Percentiles rank a stretch among this genome's conserved stretches.
phyloP scores from a whole-genome alignment of 2,329 filamentous ascomycete species.

The Huntiella abstrusa region DNA sequence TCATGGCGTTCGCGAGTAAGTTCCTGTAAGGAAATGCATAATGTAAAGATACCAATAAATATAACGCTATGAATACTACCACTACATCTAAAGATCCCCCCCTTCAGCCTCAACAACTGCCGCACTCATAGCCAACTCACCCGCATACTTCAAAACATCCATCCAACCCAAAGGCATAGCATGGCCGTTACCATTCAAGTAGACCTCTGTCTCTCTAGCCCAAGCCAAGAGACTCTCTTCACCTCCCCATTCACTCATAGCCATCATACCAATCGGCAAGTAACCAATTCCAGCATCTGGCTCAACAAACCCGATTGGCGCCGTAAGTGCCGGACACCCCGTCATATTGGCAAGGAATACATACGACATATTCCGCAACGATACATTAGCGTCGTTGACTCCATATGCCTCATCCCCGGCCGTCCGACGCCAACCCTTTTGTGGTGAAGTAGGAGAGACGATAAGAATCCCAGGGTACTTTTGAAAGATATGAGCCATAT shows the following conservation, averaged over 20 bases:
- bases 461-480: constrained; percentile 58
- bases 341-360: constrained; percentile 70
- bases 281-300: constrained; percentile 36
- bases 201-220: constrained; percentile 37
- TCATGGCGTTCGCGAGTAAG: constrained; percentile 29
- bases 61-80: not conserved
- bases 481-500: constrained; percentile 52
- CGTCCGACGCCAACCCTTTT: constrained; percentile 51
- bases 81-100: not conserved
- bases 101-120: not conserved
- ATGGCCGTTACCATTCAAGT: constrained; percentile 33
- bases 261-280: constrained; percentile 42
- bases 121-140: constrained; percentile 7
- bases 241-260: constrained; percentile 46
- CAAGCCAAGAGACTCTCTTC: constrained; percentile 45
- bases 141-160: constrained; percentile 30
- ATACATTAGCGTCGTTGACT: constrained; percentile 52
- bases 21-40: constrained; percentile 19
- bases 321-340: constrained; percentile 56
- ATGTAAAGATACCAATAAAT: not conserved
- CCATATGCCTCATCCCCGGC: constrained; percentile 48
- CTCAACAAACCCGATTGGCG: constrained; percentile 55
- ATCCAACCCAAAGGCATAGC: constrained; percentile 35
- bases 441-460: constrained; percentile 58
- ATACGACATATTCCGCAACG: constrained; percentile 67